Percentiles rank a stretch among this genome's conserved stretches.
phyloP scores from a whole-genome alignment of 139 green algal genomes.

The Tetraselmis chui region DNA sequence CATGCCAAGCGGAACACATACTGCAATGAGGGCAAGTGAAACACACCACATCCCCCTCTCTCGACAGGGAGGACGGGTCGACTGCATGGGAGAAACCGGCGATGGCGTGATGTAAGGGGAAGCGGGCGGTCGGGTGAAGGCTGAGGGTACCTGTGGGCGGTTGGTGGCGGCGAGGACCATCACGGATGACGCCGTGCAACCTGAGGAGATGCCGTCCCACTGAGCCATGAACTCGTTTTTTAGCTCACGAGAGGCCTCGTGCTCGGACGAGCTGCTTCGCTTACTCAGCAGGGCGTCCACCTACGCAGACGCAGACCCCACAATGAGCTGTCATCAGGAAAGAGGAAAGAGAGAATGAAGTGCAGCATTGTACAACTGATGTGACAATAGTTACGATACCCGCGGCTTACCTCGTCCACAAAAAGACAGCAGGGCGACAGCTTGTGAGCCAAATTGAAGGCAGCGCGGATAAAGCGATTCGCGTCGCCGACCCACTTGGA shows the following conservation, averaged over 20 bases:
- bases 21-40: too few relatives aligned
- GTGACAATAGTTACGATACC: too few relatives aligned
- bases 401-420: background rate
- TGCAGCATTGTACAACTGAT: too few relatives aligned
- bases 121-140: background rate
- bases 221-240: conserved; percentile 49
- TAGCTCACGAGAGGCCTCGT: conserved; percentile 40
- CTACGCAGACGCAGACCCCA: background rate
- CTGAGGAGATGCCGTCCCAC: conserved; percentile 27
- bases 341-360: too few relatives aligned
- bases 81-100: background rate
- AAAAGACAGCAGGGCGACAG: conserved; percentile 10
- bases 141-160: background rate
- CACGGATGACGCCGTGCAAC: conserved; percentile 1
- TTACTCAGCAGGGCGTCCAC: conserved; percentile 7
- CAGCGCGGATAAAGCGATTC: conserved; percentile 21
- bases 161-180: conserved; percentile 11
- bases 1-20: too few relatives aligned
- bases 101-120: too few relatives aligned
- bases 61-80: background rate
- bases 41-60: too few relatives aligned
- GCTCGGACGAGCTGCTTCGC: conserved; percentile 24
- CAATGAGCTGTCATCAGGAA: too few relatives aligned
- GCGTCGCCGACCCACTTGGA: conserved; percentile 25
- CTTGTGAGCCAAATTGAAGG: conserved; percentile 38